phyloP scores from a whole-genome alignment of 306 rosid species.

The Citrullus amarus region DNA sequence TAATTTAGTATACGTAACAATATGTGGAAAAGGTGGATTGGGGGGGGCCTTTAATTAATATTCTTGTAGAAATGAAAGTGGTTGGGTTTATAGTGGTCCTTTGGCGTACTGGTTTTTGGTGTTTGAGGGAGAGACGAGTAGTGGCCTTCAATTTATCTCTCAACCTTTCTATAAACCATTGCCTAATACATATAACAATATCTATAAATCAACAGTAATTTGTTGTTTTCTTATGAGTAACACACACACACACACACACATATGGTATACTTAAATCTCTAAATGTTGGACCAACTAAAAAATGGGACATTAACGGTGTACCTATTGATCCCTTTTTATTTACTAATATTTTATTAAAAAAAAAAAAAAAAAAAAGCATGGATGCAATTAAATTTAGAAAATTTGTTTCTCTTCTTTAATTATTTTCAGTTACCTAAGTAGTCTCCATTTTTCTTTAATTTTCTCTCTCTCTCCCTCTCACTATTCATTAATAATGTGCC shows the following conservation, averaged over 20 bases:
- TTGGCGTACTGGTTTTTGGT: neutral
- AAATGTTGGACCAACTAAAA: no score
- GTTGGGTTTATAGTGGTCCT: neutral
- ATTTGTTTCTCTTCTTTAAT: neutral
- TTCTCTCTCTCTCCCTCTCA: neutral
- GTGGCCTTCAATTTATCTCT: neutral
- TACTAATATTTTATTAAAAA: no score
- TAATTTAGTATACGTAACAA: neutral
- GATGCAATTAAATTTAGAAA: neutral
- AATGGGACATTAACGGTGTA: no score
- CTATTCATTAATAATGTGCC: neutral
- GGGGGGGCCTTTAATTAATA: neutral
- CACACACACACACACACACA: no score
- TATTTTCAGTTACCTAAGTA: neutral
- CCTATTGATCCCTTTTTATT: no score
- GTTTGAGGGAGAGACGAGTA: neutral
- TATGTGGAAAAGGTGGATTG: neutral
- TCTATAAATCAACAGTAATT: no score
- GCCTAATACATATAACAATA: no score
- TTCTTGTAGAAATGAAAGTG: neutral
- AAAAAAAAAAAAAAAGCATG: no score
- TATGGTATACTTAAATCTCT: no score
- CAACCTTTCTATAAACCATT: no score
- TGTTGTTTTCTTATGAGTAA: no score
- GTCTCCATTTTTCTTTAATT: neutral